Evolutionary conservation across 1,139 yeast genomes (phyloP), one percentile per base, ranked within the genome.

Genomic region (Candida mesenterica): DNA sequence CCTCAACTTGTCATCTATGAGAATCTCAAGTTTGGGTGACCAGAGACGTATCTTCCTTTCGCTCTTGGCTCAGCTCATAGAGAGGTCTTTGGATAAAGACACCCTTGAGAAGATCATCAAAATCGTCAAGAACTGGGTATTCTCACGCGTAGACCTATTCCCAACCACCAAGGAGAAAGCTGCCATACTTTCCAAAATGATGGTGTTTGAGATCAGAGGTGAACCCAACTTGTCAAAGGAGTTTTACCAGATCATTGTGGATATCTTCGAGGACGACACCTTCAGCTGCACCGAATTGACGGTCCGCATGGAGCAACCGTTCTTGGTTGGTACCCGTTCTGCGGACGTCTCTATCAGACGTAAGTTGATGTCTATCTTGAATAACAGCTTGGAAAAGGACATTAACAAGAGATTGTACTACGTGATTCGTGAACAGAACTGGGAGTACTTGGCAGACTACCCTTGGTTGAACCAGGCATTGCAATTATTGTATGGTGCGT

Each of bases 81-180:
- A 94, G 50, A 75, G 96, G 31, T 87, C 97, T 1, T 72, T 82
- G 40, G 96, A 90, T 51, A 79, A 79, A 42, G 78, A 75, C 15
- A 75, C 94, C 6, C 68, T 92, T 43, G 79, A 77, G 43, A 84
- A 84, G 53, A 85, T 92, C 36, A 79, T 92, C 28, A 73, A 75
- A 28, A 81, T 90, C 43, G 92, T 92, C 1, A 77, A 90, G 50
- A 75, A 73, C 13, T 94, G 98, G 97, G 95, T 90, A 0, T 89
- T 94, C 52, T 79, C 89, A 2, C 79, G 83, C 40, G 69, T 79
- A 1, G 95, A 89, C 46, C 72, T 87, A 25, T 90, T 90, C 67
- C 98, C 98, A 2, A 89, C 98, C 0, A 82, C 87, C 4, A 94
- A 94, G 55, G 98, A 94, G 53, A 92, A 94, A 57, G 97, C 98